Evolutionary conservation across 2,329 filamentous ascomycete genomes (phyloP).

Genomic region (Aspergillus alliaceus): DNA sequence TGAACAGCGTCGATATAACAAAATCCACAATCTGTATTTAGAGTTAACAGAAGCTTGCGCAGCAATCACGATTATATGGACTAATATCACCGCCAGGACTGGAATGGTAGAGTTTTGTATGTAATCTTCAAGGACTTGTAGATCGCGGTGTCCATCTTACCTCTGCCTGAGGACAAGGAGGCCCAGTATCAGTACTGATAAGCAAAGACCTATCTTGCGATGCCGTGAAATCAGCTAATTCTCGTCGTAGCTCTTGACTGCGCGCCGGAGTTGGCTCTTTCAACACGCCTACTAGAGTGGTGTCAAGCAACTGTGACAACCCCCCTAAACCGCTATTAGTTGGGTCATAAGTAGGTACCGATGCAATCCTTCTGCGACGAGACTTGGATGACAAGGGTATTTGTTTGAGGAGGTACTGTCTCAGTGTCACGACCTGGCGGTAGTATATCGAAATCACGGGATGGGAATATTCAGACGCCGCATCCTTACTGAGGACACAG

Average conservation of each 20-base stretch:
- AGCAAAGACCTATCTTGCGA: conserved; percentile 48
- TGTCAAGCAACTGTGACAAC: conserved; percentile 65
- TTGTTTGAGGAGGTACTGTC: conserved; percentile 66
- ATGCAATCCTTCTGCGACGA: conserved; percentile 47
- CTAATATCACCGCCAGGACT: background rate
- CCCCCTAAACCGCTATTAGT: background rate
- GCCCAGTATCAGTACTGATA: conserved; percentile 36
- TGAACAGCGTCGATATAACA: conserved; percentile 75
- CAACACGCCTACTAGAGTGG: conserved; percentile 62
- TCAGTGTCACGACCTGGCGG: conserved; percentile 62
- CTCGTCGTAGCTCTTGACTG: conserved; percentile 48
- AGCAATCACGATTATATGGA: background rate
- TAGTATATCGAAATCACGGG: conserved; percentile 71
- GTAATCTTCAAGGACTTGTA: background rate
- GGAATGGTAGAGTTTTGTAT: background rate
- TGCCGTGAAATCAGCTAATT: conserved; percentile 64
- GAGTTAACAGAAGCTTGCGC: conserved; percentile 5
- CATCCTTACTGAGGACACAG: conserved; percentile 1
- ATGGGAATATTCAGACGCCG: conserved; percentile 41
- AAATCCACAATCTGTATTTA: conserved; percentile 68
- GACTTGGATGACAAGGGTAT: conserved; percentile 66
- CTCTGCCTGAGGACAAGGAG: conserved; percentile 61
- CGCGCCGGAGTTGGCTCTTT: conserved; percentile 32
- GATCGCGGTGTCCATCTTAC: conserved; percentile 43
- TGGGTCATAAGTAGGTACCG: conserved; percentile 25